A percentile compares a stretch with the other conserved stretches of the same genome.
phyloP scores from a whole-genome alignment of 495 filamentous ascomycete species.

The Penicillium manginii region DNA sequence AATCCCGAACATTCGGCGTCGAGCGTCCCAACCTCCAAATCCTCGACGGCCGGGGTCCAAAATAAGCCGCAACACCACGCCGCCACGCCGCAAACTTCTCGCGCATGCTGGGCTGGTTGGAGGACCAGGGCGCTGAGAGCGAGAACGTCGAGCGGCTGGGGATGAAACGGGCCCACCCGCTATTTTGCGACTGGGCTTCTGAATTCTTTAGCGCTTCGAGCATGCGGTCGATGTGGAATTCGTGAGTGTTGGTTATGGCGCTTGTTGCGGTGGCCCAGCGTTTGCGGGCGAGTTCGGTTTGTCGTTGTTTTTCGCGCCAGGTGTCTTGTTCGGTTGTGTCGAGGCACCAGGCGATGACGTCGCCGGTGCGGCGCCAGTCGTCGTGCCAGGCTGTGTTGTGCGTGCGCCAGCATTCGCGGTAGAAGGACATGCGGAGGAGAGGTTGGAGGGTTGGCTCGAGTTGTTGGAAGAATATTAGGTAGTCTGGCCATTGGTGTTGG shows the following conservation, averaged over 20 bases:
- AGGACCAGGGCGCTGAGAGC: slow-evolving; percentile 8
- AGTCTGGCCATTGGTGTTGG: slow-evolving; percentile 57
- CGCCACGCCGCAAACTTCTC: slow-evolving; percentile 14
- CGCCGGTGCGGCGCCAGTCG: slow-evolving; percentile 82
- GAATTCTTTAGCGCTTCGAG: slow-evolving; percentile 34
- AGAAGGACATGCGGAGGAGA: slow-evolving; percentile 58
- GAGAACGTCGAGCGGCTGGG: slow-evolving; percentile 3
- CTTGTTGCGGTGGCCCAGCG: slow-evolving; percentile 7
- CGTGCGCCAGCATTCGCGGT: slow-evolving; percentile 69
- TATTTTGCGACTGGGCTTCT: slow-evolving; percentile 21
- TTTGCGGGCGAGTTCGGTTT: not conserved
- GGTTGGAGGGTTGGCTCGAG: slow-evolving; percentile 55
- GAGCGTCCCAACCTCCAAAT: slow-evolving; percentile 24
- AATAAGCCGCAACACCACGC: slow-evolving; percentile 12
- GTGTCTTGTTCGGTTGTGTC: slow-evolving; percentile 39
- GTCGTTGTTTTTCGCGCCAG: slow-evolving; percentile 35
- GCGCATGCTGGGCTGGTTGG: slow-evolving; percentile 1
- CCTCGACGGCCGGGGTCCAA: slow-evolving; percentile 16
- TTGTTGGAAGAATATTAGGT: slow-evolving; percentile 67
- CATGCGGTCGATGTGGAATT: slow-evolving; percentile 44
- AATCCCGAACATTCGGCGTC: slow-evolving; percentile 7
- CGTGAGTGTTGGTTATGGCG: slow-evolving; percentile 17
- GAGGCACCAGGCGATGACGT: slow-evolving; percentile 81
- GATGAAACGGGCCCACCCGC: slow-evolving; percentile 20
- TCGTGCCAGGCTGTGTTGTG: slow-evolving; percentile 87